Evolutionary conservation across 176 grass and related monocot genomes (phyloP).

Genomic region (sorghum (Sorghum bicolor)): Sorghum_bicolor_NCBIv3 NC_012879.2:52113001-52113500

Average conservation of each 20-base stretch:
- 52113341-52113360: neutral
- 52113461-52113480: conserved; percentile 89
- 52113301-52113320: neutral
- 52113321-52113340: neutral
- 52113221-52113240: neutral
- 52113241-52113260: neutral
- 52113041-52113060: neutral
- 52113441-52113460: conserved; percentile 84
- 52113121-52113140: neutral
- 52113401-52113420: conserved; percentile 14
- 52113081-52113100: neutral
- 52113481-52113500: conserved; percentile 77
- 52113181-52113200: neutral
- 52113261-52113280: neutral
- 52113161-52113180: neutral
- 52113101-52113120: neutral
- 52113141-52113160: neutral
- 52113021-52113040: neutral
- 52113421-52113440: conserved; percentile 82
- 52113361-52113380: neutral
- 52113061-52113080: neutral
- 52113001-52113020: neutral
- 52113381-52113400: neutral
- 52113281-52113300: neutral
- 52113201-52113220: neutral